Evolutionary conservation across 2,329 filamentous ascomycete species (phyloP), one percentile per base, ranked within the genome.

Genomic region (Alternaria incomplexa): DNA sequence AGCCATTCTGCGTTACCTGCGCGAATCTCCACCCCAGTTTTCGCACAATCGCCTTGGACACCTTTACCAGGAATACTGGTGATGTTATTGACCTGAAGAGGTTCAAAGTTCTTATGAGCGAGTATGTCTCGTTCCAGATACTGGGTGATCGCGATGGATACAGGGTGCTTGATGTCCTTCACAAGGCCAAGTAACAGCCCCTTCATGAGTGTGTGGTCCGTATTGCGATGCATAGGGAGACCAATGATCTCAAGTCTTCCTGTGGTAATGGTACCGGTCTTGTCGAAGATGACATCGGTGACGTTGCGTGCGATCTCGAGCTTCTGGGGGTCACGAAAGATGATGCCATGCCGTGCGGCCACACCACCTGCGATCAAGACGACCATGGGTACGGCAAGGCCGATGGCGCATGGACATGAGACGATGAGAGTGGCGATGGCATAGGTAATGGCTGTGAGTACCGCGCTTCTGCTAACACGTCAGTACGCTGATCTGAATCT

Each of bases 401-500:
- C 91, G 47, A 96, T 87, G 0, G 91, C 92, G 59, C 92, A 95
- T 0, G 92, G 92, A 67, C 92, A 96, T 0, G 91, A 93, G 0
- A 95, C 88, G 15, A 91, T 89, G 3, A 93, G 84, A 0, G 91
- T 89, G 0, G 91, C 86, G 59, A 95, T 92, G 1, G 88, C 81
- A 62, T 92, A 94, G 0, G 90, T 92, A 47, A 92, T 85, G 0
- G 91, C 90, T 20, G 85, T 81, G 1, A 88, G 83, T 0, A 83
- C 80, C 1, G 90, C 86, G 47, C 84, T 80, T 17, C 36, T 40
- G 36, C 36, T 40, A 6, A 17, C 1, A 40, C 36, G 36, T 40
- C 36, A 40, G 36, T 40, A 40, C n/a, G 36, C n/a, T 36, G 32
- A 36, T 3, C 32, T 36, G 7, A 0, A 40, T 1, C 36, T 40